Percentiles rank a stretch among this genome's conserved stretches.
These are phyloP conservation scores for Lachnellula hyalina DNA, from an alignment of 2,329 filamentous ascomycete genomes.

Conservation along the genomic window DNA sequence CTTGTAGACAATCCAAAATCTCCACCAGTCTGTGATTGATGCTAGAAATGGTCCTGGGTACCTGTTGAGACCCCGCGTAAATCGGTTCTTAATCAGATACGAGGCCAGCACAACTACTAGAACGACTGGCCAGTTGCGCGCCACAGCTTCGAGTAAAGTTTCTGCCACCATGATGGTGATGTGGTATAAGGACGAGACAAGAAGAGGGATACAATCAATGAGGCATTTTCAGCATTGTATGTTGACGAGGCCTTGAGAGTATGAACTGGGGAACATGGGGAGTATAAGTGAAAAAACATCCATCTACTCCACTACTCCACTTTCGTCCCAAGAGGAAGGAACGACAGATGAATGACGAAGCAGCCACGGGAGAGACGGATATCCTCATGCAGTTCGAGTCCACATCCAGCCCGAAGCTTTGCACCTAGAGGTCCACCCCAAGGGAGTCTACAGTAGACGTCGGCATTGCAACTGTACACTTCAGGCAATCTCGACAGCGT, in stretches of 20 bases:
- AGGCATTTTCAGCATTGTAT: background rate
- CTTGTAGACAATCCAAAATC: constrained; percentile 62
- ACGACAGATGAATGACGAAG: background rate
- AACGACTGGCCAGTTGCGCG: constrained; percentile 40
- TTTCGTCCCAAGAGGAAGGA: background rate
- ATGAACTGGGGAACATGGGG: no score
- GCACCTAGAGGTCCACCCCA: background rate
- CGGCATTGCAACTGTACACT: no score
- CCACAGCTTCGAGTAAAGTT: constrained; percentile 12
- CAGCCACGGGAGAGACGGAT: background rate
- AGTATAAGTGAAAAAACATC: no score
- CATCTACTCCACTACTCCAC: background rate
- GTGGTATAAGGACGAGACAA: background rate
- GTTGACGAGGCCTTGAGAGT: background rate
- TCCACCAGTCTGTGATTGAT: constrained; percentile 67
- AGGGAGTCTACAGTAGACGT: background rate
- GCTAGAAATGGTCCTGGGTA: constrained; percentile 71
- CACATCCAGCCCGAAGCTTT: background rate
- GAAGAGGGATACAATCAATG: background rate
- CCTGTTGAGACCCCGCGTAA: constrained; percentile 55
- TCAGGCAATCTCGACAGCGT: constrained; percentile 1
- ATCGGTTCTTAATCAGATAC: constrained; percentile 45
- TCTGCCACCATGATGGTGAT: constrained; percentile 18
- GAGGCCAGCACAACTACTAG: constrained; percentile 31
- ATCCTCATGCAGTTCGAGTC: background rate